Percentiles rank a stretch among this genome's conserved stretches.
Conservation (phyloP, 2,329 filamentous ascomycete species). For the Pseudocercospora fuligena region DNA sequence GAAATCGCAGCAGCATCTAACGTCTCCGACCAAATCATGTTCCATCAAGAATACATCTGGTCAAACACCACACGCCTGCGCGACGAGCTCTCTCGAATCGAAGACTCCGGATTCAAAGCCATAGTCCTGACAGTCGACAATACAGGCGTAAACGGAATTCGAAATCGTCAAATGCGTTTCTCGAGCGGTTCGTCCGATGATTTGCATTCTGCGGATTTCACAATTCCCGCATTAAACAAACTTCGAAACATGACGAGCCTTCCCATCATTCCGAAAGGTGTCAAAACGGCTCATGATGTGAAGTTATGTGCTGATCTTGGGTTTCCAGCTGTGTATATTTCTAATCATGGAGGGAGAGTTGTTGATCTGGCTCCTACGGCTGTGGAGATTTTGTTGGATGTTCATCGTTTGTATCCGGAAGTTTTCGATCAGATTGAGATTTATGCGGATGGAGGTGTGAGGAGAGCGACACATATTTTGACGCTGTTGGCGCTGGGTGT, state of each 20-base stretch:
- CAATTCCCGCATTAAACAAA: constrained; percentile 16
- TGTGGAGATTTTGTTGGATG: constrained; percentile 76
- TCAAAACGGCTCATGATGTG: constrained; percentile 47
- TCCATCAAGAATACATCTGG: constrained; percentile 49
- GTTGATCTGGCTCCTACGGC: constrained; percentile 63
- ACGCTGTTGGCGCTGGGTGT: constrained; percentile 47
- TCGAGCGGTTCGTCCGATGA: constrained; percentile 14
- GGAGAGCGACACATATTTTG: constrained; percentile 43
- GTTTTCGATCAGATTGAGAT: constrained; percentile 48
- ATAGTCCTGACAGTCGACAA: constrained; percentile 49
- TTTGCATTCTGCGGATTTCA: constrained; percentile 21
- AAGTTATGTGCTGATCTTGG: constrained; percentile 44
- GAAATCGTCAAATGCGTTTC: constrained; percentile 29
- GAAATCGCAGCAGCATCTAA: constrained; percentile 40
- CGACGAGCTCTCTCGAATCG: constrained; percentile 40
- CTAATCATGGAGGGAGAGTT: constrained; percentile 49
- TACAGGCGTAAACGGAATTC: constrained; percentile 45
- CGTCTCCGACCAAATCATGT: constrained; percentile 42
- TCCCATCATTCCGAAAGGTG: constrained; percentile 40
- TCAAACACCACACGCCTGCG: constrained; percentile 40
- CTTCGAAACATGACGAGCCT: constrained; percentile 26
- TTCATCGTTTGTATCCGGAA: constrained; percentile 61
- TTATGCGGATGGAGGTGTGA: constrained; percentile 47
- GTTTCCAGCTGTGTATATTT: constrained; percentile 46
- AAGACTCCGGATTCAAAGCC: constrained; percentile 46